Evolutionary conservation across 306 rosid genomes (phyloP).

Genomic region (Herpetospermum pedunculosum): DNA sequence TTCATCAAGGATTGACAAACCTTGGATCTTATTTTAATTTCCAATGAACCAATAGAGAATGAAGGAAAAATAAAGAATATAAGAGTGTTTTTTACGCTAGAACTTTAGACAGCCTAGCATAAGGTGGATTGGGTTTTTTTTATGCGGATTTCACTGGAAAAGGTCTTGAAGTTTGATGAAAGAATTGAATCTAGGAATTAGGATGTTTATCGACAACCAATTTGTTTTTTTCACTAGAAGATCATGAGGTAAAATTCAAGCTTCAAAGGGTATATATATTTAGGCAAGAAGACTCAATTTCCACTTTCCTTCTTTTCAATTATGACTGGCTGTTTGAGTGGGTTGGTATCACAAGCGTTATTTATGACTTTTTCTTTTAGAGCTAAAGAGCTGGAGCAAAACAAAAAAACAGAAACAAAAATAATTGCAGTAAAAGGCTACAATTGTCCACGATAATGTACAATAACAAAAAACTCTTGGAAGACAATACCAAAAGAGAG

Average conservation of each 20-base stretch:
- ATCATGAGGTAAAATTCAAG: not conserved
- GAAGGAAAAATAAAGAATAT: not conserved
- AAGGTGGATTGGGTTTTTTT: not conserved
- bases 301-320: not conserved
- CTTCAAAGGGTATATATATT: not conserved
- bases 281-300: not conserved
- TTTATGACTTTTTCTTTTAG: not conserved
- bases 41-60: not conserved
- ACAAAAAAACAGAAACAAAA: not conserved
- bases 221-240: not conserved
- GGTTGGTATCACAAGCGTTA: not conserved
- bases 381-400: not conserved
- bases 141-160: not conserved
- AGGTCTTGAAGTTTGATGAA: not conserved
- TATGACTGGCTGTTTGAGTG: not conserved
- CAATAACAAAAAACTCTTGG: not conserved
- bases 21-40: not conserved
- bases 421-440: not conserved
- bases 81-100: not conserved
- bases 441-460: not conserved
- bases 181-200: no score
- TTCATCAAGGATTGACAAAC: not conserved
- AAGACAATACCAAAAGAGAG: not conserved
- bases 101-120: not conserved
- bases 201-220: not conserved